These are phyloP conservation scores for Starmerella vitae DNA, from an alignment of 805 yeast genomes.

Conservation along the genomic window DNA sequence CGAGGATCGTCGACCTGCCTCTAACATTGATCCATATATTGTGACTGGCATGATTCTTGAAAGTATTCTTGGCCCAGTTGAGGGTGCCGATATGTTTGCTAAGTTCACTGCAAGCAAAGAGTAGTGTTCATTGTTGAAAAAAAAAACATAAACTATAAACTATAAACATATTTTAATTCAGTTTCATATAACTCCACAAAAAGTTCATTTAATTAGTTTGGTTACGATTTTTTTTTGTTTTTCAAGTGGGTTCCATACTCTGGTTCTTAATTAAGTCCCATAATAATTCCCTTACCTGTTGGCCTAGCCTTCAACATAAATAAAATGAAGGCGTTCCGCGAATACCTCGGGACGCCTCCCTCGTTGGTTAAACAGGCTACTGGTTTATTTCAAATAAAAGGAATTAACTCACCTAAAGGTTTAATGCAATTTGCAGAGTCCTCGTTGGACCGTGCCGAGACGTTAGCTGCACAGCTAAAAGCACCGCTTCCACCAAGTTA, in stretches of 20 bases:
- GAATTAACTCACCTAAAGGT: slow-evolving; percentile 56
- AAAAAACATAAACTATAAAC: not conserved
- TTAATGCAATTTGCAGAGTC: slow-evolving; percentile 49
- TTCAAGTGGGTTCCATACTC: no score
- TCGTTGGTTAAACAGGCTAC: slow-evolving; percentile 4
- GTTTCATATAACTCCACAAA: no score
- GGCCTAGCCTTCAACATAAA: not conserved
- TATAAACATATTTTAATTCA: not conserved
- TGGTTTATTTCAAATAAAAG: slow-evolving; percentile 68
- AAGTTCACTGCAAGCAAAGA: slow-evolving; percentile 16
- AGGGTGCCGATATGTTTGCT: slow-evolving; percentile 73
- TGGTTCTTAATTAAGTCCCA: no score
- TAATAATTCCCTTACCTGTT: no score
- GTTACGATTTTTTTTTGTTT: no score
- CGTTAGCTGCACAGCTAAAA: slow-evolving; percentile 45
- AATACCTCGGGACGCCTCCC: slow-evolving; percentile 21
- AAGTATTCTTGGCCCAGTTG: slow-evolving; percentile 87
- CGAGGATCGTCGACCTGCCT: slow-evolving; percentile 99
- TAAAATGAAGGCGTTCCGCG: slow-evolving; percentile 9
- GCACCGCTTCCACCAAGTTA: slow-evolving; percentile 32
- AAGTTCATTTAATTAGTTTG: no score
- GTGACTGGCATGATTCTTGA: slow-evolving; percentile 97
- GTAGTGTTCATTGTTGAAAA: no score
- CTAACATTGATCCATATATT: slow-evolving; percentile 97
- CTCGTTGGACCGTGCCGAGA: slow-evolving; percentile 54